Evolutionary conservation across 2,329 filamentous ascomycete species (phyloP).

Genomic region (Penicillium sp.): DNA sequence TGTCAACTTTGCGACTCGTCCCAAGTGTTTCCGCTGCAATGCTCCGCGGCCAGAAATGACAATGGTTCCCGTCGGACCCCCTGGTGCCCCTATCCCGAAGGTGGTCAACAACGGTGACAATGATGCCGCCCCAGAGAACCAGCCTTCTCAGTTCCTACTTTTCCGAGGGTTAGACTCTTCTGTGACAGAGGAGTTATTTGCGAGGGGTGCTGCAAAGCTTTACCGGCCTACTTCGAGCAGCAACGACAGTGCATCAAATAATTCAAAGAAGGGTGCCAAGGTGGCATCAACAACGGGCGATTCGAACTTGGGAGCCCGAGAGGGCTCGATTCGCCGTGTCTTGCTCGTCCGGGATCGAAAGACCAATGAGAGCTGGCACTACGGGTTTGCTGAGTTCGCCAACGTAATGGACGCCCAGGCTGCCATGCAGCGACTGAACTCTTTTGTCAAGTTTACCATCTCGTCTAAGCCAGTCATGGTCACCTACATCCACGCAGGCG

Average conservation of each 20-base stretch:
- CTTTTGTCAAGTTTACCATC: conserved; percentile 71
- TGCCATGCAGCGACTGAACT: conserved; percentile 66
- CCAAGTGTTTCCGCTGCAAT: conserved; percentile 57
- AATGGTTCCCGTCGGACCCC: conserved; percentile 30
- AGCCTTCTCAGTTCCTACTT: conserved; percentile 70
- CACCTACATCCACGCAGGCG: conserved; percentile 75
- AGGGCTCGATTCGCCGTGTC: conserved; percentile 70
- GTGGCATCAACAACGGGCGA: conserved; percentile 54
- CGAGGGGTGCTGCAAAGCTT: conserved; percentile 68
- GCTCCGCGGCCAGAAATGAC: conserved; percentile 44
- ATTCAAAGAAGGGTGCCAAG: conserved; percentile 47
- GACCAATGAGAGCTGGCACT: conserved; percentile 70
- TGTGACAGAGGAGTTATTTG: conserved; percentile 67
- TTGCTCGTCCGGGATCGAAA: conserved; percentile 69
- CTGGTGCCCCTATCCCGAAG: conserved; percentile 39
- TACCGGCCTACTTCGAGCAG: conserved; percentile 53
- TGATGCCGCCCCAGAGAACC: conserved; percentile 52
- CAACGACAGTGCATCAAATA: conserved; percentile 31
- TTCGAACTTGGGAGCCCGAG: conserved; percentile 63
- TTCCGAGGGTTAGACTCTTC: conserved; percentile 66
- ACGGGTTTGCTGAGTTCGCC: conserved; percentile 79
- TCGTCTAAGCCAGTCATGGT: conserved; percentile 66
- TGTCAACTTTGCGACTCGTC: conserved; percentile 54
- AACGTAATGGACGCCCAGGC: conserved; percentile 70
- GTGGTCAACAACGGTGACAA: conserved; percentile 52